phyloP scores from a whole-genome alignment of 768 basidiomycete species.

The Lactifluus hygrophoroides region DNA sequence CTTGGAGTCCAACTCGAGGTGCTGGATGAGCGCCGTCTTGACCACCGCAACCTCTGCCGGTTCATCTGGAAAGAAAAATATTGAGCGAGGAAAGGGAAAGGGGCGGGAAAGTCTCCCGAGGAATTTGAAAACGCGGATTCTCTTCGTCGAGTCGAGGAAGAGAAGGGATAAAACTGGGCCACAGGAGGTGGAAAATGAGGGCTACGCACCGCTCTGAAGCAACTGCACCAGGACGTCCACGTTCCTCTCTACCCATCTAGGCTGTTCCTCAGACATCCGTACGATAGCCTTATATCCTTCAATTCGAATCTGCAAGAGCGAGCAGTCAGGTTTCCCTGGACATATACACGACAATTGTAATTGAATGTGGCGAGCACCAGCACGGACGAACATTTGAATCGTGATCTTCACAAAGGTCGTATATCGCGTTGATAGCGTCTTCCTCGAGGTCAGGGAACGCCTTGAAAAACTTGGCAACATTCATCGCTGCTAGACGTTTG shows the following conservation, averaged over 20 bases:
- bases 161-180: background rate
- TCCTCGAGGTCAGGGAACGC: slow-evolving; percentile 69
- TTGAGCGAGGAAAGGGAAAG: background rate
- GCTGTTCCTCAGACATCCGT: slow-evolving; percentile 38
- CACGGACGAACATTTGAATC: slow-evolving; percentile 38
- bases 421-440: slow-evolving; percentile 66
- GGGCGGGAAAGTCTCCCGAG: background rate
- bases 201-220: slow-evolving; percentile 56
- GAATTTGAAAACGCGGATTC: background rate
- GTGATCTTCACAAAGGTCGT: slow-evolving; percentile 70
- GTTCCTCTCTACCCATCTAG: slow-evolving; percentile 59
- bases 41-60: slow-evolving; percentile 55
- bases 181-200: background rate
- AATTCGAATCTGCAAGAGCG: slow-evolving; percentile 46
- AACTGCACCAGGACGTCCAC: slow-evolving; percentile 70
- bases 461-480: slow-evolving; percentile 50
- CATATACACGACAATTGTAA: no score
- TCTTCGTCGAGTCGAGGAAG: background rate
- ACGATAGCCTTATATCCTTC: slow-evolving; percentile 59
- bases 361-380: background rate
- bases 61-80: slow-evolving; percentile 39
- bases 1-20: slow-evolving; percentile 54
- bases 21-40: slow-evolving; percentile 48
- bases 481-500: slow-evolving; percentile 49
- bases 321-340: background rate